Evolutionary conservation across 495 filamentous ascomycete genomes (phyloP).

Genomic region (Tuber magnatum): DNA sequence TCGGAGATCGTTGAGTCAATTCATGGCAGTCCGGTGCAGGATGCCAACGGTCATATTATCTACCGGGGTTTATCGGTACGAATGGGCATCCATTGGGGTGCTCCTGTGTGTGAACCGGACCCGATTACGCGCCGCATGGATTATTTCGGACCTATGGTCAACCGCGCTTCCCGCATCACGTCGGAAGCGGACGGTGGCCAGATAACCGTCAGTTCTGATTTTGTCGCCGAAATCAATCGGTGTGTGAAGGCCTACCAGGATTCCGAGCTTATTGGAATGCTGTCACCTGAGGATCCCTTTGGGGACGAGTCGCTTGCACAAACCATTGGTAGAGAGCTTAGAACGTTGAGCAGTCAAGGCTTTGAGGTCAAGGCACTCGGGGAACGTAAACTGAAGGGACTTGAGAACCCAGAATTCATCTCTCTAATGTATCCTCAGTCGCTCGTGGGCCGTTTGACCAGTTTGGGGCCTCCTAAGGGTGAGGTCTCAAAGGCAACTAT

Average conservation of each 20-base stretch:
- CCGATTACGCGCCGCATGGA: conserved; percentile 97
- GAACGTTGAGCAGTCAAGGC: conserved; percentile 79
- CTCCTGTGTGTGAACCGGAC: conserved; percentile 88
- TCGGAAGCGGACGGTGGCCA: conserved; percentile 94
- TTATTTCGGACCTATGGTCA: conserved; percentile 99
- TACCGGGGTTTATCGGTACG: conserved; percentile 88
- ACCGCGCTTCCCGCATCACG: conserved; percentile 86
- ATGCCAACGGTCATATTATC: conserved; percentile 80
- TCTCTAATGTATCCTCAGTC: conserved; percentile 88
- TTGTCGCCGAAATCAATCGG: conserved; percentile 89
- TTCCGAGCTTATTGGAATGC: conserved; percentile 59
- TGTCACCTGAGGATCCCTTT: conserved; percentile 59
- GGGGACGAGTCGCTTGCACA: conserved; percentile 63
- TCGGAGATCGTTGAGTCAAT: conserved; percentile 81
- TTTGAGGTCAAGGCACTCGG: conserved; percentile 97
- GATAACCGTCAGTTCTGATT: conserved; percentile 92
- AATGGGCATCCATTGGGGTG: conserved; percentile 95
- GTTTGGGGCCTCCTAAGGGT: conserved; percentile 47
- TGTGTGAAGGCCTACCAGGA: conserved; percentile 80
- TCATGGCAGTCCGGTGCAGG: conserved; percentile 70
- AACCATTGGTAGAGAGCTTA: conserved; percentile 77
- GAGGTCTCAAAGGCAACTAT: conserved; percentile 52
- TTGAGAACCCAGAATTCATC: conserved; percentile 94
- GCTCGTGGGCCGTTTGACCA: conserved; percentile 69
- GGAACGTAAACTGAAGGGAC: conserved; percentile 84